Conservation (phyloP, 495 filamentous ascomycete genomes). For the Daldinia caldariorum region DNA sequence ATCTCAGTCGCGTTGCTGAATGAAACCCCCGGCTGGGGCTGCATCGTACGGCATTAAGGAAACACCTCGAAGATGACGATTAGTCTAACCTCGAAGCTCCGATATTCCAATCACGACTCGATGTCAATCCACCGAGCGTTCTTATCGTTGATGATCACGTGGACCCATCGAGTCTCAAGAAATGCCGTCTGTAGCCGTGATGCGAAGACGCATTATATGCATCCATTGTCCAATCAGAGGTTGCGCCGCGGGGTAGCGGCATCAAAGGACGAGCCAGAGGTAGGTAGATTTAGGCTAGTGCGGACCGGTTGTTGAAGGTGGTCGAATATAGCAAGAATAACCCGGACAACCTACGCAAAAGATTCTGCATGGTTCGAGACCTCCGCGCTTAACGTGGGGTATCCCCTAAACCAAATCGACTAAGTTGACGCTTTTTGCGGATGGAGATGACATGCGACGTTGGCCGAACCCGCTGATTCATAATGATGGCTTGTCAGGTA, state of each 20-base stretch:
- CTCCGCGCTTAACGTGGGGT: conserved; percentile 33
- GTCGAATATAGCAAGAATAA: conserved; percentile 38
- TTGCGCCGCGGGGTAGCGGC: conserved; percentile 27
- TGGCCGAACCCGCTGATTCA: conserved; percentile 40
- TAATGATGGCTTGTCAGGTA: conserved; percentile 20
- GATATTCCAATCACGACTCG: conserved; percentile 46
- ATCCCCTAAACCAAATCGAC: conserved; percentile 23
- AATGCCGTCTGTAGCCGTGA: conserved; percentile 47
- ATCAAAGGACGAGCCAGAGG: conserved; percentile 23
- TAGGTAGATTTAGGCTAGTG: conserved; percentile 37
- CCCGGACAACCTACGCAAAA: conserved; percentile 3
- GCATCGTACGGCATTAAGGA: conserved; percentile 32
- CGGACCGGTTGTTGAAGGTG: conserved; percentile 28
- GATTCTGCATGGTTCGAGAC: conserved; percentile 27
- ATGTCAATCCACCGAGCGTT: conserved; percentile 40
- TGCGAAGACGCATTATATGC: conserved; percentile 13
- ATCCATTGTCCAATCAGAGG: conserved; percentile 45
- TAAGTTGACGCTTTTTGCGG: conserved; percentile 14
- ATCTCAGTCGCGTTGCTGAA: conserved; percentile 17
- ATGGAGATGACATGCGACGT: conserved; percentile 23
- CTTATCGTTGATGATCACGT: conserved; percentile 49
- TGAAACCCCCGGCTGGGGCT: conserved; percentile 33
- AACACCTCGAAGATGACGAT: conserved; percentile 28
- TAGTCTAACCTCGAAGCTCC: conserved; percentile 30
- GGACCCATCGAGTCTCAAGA: conserved; percentile 23